Conservation (phyloP, 192 early-diverging fungal species). For the Gonapodya sp. region DNA sequence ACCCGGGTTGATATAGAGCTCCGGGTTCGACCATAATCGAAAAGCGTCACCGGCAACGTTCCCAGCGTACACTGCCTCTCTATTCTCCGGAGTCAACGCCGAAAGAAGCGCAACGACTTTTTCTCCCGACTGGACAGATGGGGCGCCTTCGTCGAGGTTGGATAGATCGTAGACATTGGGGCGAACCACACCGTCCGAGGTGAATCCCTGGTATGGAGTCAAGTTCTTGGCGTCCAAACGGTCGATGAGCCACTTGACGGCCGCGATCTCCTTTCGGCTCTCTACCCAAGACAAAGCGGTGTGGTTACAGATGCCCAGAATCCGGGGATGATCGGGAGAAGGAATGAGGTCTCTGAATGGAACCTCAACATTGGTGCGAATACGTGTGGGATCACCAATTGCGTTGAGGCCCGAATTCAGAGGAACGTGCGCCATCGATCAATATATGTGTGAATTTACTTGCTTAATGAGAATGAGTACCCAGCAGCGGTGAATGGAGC, state of each 20-base stretch:
- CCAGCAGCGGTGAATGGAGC: too few species aligned
- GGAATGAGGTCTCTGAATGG: not conserved
- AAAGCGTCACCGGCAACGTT: not conserved
- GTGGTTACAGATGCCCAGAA: not conserved
- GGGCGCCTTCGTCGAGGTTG: not conserved
- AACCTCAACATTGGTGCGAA: not conserved
- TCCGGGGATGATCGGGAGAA: not conserved
- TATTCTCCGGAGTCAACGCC: not conserved
- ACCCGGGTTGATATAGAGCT: not conserved
- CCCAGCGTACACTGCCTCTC: not conserved
- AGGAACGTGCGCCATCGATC: not conserved
- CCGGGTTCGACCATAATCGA: not conserved
- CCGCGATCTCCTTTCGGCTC: not conserved
- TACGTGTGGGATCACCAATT: not conserved
- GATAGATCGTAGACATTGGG: not conserved
- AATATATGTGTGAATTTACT: too few species aligned
- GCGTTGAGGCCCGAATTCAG: not conserved
- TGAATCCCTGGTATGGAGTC: not conserved
- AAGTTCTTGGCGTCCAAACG: not conserved
- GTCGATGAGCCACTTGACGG: not conserved
- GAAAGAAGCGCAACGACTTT: not conserved
- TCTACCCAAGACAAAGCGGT: not conserved
- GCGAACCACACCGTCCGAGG: not conserved
- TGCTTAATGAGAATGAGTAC: too few species aligned
- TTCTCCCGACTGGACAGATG: not conserved